Base-by-base conservation (phyloP, 768 basidiomycete species). In the Auricularia sp. region DNA sequence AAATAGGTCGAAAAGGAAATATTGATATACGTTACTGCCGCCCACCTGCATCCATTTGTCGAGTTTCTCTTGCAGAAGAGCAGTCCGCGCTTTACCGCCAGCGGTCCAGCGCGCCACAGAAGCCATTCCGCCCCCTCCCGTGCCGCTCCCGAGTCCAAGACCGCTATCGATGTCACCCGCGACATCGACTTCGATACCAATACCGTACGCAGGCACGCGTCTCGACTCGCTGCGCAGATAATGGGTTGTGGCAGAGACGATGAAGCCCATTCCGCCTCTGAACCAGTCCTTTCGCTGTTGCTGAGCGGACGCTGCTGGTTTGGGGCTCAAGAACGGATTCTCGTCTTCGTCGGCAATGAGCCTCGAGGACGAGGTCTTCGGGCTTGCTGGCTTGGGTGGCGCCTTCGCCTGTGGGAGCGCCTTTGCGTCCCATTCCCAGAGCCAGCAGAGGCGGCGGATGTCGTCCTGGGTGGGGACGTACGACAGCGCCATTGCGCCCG, bases 61-160 rank as follows among this genome's bases (percentile, higher is more conserved):
- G 36, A 93, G 74, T 70, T 90, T 93, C 18, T 71, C 66, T 33
- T 77, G 77, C 67, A 92, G 80, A 62, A 83, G 77, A 63, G 78
- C 75, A 63, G 85, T 82, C 63, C 91, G 83, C 39, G 75, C 75
- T 63, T 90, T 88, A 43, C 81, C 76, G 54, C 79, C 84, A 35
- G 87, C 83, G 2, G 91, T 91, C 91, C 91, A 93, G 64, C 90
- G 83, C 62, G 91, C 91, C 54, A 93, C 88, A 35, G 91, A 88
- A 43, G 90, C 89, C 87, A 93, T 92, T n/a, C 91, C 90, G 56
- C 82, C 84, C 23, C 78, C 78, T n/a, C 39, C 44, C 33, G 16
- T 39, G 21, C 64, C 59, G 39, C 34, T 36, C 1, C 58, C 64
- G 43, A 61, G 36, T 36, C 43, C 56, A 86, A 89, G 86, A 69